Evolutionary conservation across 257 asterid species (phyloP).

Genomic region (Primulina eburnea): DNA sequence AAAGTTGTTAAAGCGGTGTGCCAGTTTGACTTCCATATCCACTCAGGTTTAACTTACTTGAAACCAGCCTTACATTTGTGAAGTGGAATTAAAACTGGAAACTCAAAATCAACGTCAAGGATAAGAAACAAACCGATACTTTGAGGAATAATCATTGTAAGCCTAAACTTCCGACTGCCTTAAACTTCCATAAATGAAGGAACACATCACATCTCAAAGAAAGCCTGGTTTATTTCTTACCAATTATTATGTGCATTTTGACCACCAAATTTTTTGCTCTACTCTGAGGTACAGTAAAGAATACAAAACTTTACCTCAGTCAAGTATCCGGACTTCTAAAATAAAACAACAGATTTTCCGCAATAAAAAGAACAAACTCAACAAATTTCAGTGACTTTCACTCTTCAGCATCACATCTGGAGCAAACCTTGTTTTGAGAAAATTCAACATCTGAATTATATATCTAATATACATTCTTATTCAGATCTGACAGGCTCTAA

Average conservation of each 20-base stretch:
- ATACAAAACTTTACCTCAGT: not conserved
- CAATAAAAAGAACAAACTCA: too few relatives aligned
- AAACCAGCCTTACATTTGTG: not conserved
- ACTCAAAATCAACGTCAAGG: not conserved
- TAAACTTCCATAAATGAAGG: not conserved
- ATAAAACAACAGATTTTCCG: not conserved
- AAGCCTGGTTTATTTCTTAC: not conserved
- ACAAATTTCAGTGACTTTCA: not conserved
- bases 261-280: not conserved
- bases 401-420: not conserved
- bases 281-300: not conserved
- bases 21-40: not conserved
- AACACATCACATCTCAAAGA: not conserved
- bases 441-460: not conserved
- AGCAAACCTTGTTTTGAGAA: not conserved
- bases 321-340: not conserved
- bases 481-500: not conserved
- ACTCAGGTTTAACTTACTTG: not conserved
- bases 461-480: not conserved
- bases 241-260: not conserved
- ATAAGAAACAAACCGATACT: not conserved
- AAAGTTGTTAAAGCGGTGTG: not conserved
- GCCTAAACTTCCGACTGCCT: not conserved
- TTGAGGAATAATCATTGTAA: not conserved
- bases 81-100: not conserved